Evolutionary conservation across 1,284 basidiomycete species (phyloP).

Genomic region (Fistulinella cinereoalba): DNA sequence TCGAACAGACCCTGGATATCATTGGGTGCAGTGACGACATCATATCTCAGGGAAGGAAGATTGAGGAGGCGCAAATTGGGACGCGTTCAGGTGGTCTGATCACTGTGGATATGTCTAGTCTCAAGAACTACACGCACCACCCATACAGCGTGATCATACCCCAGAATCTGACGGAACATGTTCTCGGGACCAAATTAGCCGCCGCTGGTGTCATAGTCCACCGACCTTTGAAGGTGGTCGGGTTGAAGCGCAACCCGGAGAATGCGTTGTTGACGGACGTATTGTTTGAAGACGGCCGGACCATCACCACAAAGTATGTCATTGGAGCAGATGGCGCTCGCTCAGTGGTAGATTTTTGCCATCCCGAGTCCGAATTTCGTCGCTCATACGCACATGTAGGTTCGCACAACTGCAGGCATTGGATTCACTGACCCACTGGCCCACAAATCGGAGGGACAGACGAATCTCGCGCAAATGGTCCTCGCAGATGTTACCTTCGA

Average conservation of each 20-base stretch:
- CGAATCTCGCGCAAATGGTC: conserved; percentile 20
- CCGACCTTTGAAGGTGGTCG: conserved; percentile 27
- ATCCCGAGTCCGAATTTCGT: neutral
- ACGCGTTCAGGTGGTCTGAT: conserved; percentile 33
- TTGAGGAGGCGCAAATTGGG: conserved; percentile 26
- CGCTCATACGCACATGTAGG: conserved; percentile 3
- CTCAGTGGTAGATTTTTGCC: conserved; percentile 42
- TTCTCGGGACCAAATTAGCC: conserved; percentile 38
- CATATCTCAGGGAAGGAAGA: conserved; percentile 39
- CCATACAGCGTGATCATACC: conserved; percentile 46
- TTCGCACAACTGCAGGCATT: conserved; percentile 22
- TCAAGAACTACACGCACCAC: conserved; percentile 41
- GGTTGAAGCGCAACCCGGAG: conserved; percentile 28
- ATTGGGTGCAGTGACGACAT: conserved; percentile 45
- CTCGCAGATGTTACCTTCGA: conserved; percentile 24
- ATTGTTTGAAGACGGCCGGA: conserved; percentile 48
- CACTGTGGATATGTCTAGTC: conserved; percentile 33
- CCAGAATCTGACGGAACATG: conserved; percentile 47
- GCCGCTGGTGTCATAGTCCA: conserved; percentile 23
- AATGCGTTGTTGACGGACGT: conserved; percentile 38
- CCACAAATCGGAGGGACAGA: neutral
- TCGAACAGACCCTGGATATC: conserved; percentile 43
- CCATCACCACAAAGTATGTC: conserved; percentile 46
- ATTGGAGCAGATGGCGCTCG: conserved; percentile 57
- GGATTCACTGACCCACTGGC: conserved; percentile 15